Percentiles rank a stretch among this genome's conserved stretches.
Evolutionary conservation across 495 filamentous ascomycete genomes (phyloP).

Genomic region (Diplogelasinospora grovesii): DNA sequence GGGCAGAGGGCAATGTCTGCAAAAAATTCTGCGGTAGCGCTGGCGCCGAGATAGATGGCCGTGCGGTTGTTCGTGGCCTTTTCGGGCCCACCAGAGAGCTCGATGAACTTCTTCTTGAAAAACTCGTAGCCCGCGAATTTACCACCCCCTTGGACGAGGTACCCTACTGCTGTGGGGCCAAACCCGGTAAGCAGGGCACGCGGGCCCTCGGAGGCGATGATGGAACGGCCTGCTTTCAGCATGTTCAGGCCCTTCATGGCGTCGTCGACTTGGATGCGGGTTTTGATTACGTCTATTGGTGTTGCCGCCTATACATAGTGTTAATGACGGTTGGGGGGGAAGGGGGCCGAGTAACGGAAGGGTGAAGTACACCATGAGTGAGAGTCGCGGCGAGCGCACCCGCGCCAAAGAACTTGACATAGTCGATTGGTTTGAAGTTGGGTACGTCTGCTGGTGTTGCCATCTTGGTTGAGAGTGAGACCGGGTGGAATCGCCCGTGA

Average conservation of each 20-base stretch:
- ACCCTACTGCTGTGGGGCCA: conserved; percentile 67
- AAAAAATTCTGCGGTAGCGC: conserved; percentile 68
- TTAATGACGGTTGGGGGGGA: conserved; percentile 13
- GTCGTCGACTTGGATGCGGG: conserved; percentile 71
- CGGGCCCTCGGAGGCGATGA: conserved; percentile 64
- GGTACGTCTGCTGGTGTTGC: conserved; percentile 8
- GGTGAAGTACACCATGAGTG: conserved; percentile 74
- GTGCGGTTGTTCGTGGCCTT: conserved; percentile 62
- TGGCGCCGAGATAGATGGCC: conserved; percentile 66
- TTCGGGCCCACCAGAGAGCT: conserved; percentile 55
- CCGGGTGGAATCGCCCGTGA: too few species aligned
- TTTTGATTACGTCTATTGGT: conserved; percentile 55
- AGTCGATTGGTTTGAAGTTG: conserved; percentile 26
- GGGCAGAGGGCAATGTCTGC: conserved; percentile 73
- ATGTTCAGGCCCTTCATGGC: conserved; percentile 67
- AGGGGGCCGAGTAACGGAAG: conserved; percentile 30
- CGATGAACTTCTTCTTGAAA: conserved; percentile 72
- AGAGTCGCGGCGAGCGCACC: conserved; percentile 79
- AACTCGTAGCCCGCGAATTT: conserved; percentile 77
- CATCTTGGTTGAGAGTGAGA: not conserved
- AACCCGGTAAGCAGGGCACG: conserved; percentile 67
- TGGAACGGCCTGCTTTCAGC: conserved; percentile 62
- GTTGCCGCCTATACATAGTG: conserved; percentile 36
- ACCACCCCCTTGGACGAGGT: conserved; percentile 71
- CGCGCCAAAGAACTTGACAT: conserved; percentile 73